phyloP scores from a whole-genome alignment of 2,329 filamentous ascomycete genomes.

The Coleophoma cylindrospora region DNA sequence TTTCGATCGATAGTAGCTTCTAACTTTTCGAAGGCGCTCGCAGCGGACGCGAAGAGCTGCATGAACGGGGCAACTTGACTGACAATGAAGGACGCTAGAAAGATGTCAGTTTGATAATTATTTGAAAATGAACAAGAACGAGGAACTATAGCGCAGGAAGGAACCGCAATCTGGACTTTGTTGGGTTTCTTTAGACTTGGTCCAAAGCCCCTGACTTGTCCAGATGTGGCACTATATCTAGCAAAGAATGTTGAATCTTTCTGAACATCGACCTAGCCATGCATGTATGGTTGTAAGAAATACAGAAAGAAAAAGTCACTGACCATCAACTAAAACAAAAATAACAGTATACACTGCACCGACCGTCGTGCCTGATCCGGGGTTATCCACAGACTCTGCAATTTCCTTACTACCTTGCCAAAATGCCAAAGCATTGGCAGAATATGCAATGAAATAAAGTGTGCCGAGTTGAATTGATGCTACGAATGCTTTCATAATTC shows the following conservation, averaged over 20 bases:
- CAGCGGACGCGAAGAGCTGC: constrained; percentile 36
- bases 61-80: constrained; percentile 45
- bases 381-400: constrained; percentile 26
- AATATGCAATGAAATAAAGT: constrained; percentile 51
- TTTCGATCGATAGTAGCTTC: constrained; percentile 34
- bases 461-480: constrained; percentile 44
- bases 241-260: no score
- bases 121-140: neutral
- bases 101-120: no score
- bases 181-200: no score
- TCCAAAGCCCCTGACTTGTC: no score
- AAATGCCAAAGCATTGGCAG: constrained; percentile 51
- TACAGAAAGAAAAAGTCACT: neutral
- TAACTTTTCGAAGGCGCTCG: constrained; percentile 19
- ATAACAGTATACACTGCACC: constrained; percentile 44
- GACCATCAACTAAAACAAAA: constrained; percentile 47
- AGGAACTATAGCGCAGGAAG: neutral
- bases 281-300: no score
- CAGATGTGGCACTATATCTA: no score
- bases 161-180: no score
- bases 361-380: constrained; percentile 11
- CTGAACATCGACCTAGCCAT: no score
- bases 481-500: constrained; percentile 42
- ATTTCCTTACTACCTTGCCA: constrained; percentile 50
- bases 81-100: constrained; percentile 32